These are phyloP conservation scores for Dunaliella sp. DNA, from an alignment of 139 green algal species.

Conservation along the genomic window DNA sequence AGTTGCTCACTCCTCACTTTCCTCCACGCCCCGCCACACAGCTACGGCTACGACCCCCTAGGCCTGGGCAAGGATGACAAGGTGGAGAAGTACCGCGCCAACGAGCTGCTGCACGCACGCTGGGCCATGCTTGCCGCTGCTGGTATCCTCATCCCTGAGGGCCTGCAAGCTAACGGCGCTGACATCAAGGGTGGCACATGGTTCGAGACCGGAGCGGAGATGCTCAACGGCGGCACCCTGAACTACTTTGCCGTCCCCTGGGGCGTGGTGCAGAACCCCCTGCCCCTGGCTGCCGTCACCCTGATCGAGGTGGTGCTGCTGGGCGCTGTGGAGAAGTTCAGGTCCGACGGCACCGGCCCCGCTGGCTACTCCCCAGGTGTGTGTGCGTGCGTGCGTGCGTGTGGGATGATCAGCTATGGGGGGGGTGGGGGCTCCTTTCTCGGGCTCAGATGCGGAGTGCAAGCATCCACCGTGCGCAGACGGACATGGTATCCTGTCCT, in stretches of 20 bases:
- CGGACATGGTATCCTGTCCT: too few relatives aligned
- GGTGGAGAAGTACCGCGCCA: conserved; percentile 85
- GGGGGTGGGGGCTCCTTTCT: too few relatives aligned
- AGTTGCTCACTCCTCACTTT: too few relatives aligned
- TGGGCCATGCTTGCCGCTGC: conserved; percentile 97
- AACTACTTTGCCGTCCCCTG: conserved; percentile 95
- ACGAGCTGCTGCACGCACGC: conserved; percentile 92
- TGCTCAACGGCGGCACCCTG: conserved; percentile 90
- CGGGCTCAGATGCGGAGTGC: too few relatives aligned
- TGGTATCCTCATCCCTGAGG: conserved; percentile 95
- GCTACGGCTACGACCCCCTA: conserved; percentile 92
- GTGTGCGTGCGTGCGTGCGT: background rate
- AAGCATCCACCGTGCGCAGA: too few relatives aligned
- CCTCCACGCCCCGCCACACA: too few relatives aligned
- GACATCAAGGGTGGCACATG: conserved; percentile 84
- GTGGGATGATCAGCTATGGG: too few relatives aligned
- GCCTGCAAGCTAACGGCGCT: conserved; percentile 85
- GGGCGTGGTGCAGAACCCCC: conserved; percentile 83
- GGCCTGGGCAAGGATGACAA: conserved; percentile 86
- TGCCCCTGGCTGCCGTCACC: conserved; percentile 80
- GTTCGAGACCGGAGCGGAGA: conserved; percentile 92
- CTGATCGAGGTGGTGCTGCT: conserved; percentile 83
- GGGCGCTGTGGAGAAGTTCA: conserved; percentile 86
- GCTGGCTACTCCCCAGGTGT: conserved; percentile 78
- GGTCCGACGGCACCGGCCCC: conserved; percentile 74